phyloP scores from a whole-genome alignment of 192 early-diverging fungal genomes.

The Coemansia sp. region DNA sequence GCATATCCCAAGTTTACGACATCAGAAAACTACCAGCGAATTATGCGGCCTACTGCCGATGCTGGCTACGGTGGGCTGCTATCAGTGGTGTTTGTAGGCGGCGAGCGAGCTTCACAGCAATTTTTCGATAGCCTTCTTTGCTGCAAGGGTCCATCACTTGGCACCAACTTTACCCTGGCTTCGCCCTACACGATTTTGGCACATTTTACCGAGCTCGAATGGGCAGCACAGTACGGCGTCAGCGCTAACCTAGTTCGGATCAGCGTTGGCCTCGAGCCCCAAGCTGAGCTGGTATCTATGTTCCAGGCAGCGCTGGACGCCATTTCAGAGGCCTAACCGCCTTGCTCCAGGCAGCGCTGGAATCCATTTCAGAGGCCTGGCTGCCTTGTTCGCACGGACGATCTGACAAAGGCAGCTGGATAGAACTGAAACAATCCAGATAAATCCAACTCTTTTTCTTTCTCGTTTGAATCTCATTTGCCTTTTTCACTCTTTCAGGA shows the following conservation, averaged over 20 bases:
- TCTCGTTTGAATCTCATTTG: background rate
- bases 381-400: too few relatives aligned
- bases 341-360: too few relatives aligned
- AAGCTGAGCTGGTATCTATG: constrained; percentile 63
- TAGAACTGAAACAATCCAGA: background rate
- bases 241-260: constrained; percentile 73
- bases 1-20: constrained; percentile 85
- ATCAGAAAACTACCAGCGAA: constrained; percentile 65
- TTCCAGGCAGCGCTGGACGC: constrained; percentile 75
- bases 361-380: too few relatives aligned
- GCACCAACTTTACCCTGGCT: constrained; percentile 94
- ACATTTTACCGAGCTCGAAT: constrained; percentile 91
- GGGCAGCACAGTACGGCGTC: constrained; percentile 85
- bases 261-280: constrained; percentile 85
- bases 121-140: constrained; percentile 83
- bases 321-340: constrained; percentile 13
- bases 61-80: constrained; percentile 89
- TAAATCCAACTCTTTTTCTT: constrained; percentile 6
- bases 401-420: too few relatives aligned
- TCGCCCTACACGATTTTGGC: constrained; percentile 95
- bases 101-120: constrained; percentile 52
- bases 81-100: constrained; percentile 67
- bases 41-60: constrained; percentile 52
- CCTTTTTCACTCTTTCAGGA: constrained; percentile 5
- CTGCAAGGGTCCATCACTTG: constrained; percentile 93